These are phyloP conservation scores for Rhodosorus marinus DNA, from an alignment of 23 red algal genomes.

Conservation along the genomic window DNA sequence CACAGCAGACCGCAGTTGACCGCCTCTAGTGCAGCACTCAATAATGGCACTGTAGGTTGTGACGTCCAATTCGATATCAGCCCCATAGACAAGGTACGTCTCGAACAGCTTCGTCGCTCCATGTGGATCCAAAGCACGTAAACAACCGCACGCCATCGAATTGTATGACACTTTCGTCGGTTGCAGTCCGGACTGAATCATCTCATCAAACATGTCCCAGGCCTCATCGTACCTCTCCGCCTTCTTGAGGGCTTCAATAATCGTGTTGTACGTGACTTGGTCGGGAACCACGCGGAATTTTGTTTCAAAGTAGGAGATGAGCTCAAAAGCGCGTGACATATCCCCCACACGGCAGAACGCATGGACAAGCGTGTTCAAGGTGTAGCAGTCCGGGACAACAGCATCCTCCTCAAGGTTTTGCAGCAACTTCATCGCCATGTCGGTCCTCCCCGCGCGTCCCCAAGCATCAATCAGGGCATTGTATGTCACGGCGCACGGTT, in stretches of 20 bases:
- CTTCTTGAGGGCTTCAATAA: conserved; percentile 66
- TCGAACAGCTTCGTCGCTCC: no score
- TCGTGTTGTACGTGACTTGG: conserved; percentile 85
- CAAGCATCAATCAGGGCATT: conserved; percentile 54
- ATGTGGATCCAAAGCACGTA: conserved; percentile 14
- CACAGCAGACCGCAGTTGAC: conserved; percentile 11
- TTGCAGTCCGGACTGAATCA: conserved; percentile 17
- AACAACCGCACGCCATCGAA: conserved; percentile 45
- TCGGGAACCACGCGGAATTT: conserved; percentile 54
- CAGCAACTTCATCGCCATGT: conserved; percentile 31
- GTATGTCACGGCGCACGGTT: conserved; percentile 54
- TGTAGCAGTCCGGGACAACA: conserved; percentile 65
- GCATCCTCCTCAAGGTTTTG: conserved; percentile 21
- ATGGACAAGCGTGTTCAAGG: conserved; percentile 60
- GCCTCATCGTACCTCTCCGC: conserved; percentile 22
- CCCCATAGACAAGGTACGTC: no score
- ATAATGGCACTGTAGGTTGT: conserved; percentile 44
- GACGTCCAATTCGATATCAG: no score
- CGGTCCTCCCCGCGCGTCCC: conserved; percentile 17
- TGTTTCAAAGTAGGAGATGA: conserved; percentile 46
- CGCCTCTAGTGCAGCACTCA: conserved; percentile 31
- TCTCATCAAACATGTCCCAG: conserved; percentile 43
- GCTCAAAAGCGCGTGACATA: conserved; percentile 30
- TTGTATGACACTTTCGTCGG: conserved; percentile 61
- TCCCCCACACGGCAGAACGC: conserved; percentile 46